A percentile compares a stretch with the other conserved stretches of the same genome.
Evolutionary conservation across 495 filamentous ascomycete genomes (phyloP).

Genomic region (Bacidia rubella): DNA sequence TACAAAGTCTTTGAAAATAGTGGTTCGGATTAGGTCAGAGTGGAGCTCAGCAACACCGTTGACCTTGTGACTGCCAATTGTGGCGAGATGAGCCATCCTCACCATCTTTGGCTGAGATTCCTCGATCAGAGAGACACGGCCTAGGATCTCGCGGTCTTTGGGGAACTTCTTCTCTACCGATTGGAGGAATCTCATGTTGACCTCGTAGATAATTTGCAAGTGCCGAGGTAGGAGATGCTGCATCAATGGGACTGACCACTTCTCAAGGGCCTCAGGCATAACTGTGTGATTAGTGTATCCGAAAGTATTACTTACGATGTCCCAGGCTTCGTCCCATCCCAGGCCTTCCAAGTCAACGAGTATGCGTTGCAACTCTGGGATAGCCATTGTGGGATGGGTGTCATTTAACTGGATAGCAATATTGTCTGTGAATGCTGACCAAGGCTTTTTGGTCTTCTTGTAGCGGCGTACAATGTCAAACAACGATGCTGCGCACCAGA

Average conservation of each 20-base stretch:
- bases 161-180: slow-evolving; percentile 80
- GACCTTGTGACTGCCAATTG: slow-evolving; percentile 97
- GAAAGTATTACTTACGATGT: slow-evolving; percentile 63
- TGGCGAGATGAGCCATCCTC: slow-evolving; percentile 87
- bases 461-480: slow-evolving; percentile 93
- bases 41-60: slow-evolving; percentile 96
- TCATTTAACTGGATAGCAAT: slow-evolving; percentile 97
- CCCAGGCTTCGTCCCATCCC: slow-evolving; percentile 89
- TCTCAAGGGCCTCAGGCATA: slow-evolving; percentile 90
- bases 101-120: slow-evolving; percentile 97
- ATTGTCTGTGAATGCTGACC: slow-evolving; percentile 86
- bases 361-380: slow-evolving; percentile 90
- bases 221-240: slow-evolving; percentile 90
- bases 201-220: slow-evolving; percentile 95
- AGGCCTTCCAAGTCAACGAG: slow-evolving; percentile 79
- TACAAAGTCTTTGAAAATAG: slow-evolving; percentile 99
- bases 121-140: slow-evolving; percentile 87
- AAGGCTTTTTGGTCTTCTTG: slow-evolving; percentile 87
- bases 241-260: slow-evolving; percentile 90
- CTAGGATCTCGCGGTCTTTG: slow-evolving; percentile 70
- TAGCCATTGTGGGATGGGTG: slow-evolving; percentile 90
- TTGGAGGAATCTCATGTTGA: slow-evolving; percentile 90
- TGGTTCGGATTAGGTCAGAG: slow-evolving; percentile 91
- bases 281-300: slow-evolving; percentile 98
- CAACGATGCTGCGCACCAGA: slow-evolving; percentile 95